Evolutionary conservation across 495 filamentous ascomycete genomes (phyloP).

Genomic region (Evansstolkia leycettana): DNA sequence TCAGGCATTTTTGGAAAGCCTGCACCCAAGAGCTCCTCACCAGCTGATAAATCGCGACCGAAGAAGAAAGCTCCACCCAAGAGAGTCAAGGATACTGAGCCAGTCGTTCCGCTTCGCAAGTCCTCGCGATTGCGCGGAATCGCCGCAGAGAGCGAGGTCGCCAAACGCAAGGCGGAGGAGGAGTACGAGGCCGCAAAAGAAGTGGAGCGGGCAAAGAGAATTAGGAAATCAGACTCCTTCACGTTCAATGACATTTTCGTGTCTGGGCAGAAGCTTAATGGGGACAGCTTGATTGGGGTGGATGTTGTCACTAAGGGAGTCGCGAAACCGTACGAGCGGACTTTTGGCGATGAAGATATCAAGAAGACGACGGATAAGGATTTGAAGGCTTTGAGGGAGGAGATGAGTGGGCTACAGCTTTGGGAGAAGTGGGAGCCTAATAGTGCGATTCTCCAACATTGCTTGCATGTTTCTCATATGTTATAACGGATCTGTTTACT

Average conservation of each 20-base stretch:
- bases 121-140: constrained; percentile 57
- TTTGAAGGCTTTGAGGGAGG: constrained; percentile 62
- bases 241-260: constrained; percentile 68
- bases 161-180: constrained; percentile 72
- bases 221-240: constrained; percentile 58
- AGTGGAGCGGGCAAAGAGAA: constrained; percentile 54
- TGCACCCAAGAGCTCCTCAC: constrained; percentile 14
- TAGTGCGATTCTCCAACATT: constrained; percentile 33
- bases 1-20: constrained; percentile 37
- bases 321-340: constrained; percentile 65
- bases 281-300: constrained; percentile 28
- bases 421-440: constrained; percentile 75
- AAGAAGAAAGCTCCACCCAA: constrained; percentile 39
- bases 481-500: no score
- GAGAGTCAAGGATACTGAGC: constrained; percentile 35
- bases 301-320: constrained; percentile 52
- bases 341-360: constrained; percentile 72
- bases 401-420: constrained; percentile 66
- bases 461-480: not conserved
- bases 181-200: constrained; percentile 49
- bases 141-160: constrained; percentile 55
- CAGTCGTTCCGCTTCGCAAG: constrained; percentile 41
- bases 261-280: constrained; percentile 53
- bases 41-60: constrained; percentile 17
- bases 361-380: constrained; percentile 68